A percentile compares a stretch with the other conserved stretches of the same genome.
These are phyloP conservation scores for Colletotrichum eleusines DNA, from an alignment of 2,329 filamentous ascomycete species.

Conservation along the genomic window DNA sequence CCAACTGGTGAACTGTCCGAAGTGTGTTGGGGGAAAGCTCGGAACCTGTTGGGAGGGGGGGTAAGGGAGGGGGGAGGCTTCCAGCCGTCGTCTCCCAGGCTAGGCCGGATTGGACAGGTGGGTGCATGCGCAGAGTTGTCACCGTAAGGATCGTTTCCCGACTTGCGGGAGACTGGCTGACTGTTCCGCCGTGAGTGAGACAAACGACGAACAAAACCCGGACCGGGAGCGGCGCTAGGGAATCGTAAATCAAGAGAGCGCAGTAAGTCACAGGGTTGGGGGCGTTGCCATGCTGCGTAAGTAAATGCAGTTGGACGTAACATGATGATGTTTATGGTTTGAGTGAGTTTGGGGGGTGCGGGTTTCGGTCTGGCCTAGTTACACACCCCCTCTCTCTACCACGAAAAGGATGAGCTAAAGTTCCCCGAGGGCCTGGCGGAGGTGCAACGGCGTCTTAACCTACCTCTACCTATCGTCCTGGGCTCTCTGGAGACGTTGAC, in stretches of 20 bases:
- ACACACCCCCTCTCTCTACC: neutral
- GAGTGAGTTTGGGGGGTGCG: neutral
- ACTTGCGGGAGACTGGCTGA: neutral
- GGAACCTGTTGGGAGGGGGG: slow-evolving; percentile 34
- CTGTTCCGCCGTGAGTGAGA: slow-evolving; percentile 14
- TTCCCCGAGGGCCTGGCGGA: neutral
- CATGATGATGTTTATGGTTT: neutral
- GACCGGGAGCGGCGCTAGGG: slow-evolving; percentile 25
- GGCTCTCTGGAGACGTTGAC: neutral
- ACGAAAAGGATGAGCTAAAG: neutral
- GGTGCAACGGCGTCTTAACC: slow-evolving; percentile 4
- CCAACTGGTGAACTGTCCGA: slow-evolving; percentile 25
- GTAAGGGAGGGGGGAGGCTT: neutral
- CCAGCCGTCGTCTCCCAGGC: neutral
- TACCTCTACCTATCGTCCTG: neutral
- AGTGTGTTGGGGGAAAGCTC: slow-evolving; percentile 35
- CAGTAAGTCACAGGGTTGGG: neutral
- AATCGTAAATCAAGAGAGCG: neutral
- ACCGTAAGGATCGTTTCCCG: neutral
- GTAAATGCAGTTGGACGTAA: slow-evolving; percentile 2
- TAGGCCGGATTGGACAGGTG: slow-evolving; percentile 29
- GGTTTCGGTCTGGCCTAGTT: neutral
- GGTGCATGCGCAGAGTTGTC: slow-evolving; percentile 12
- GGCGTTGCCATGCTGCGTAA: neutral
- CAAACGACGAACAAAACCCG: slow-evolving; percentile 40